Base-by-base conservation (phyloP, 768 basidiomycete genomes). In the Hypsizygus marmoreus region DNA sequence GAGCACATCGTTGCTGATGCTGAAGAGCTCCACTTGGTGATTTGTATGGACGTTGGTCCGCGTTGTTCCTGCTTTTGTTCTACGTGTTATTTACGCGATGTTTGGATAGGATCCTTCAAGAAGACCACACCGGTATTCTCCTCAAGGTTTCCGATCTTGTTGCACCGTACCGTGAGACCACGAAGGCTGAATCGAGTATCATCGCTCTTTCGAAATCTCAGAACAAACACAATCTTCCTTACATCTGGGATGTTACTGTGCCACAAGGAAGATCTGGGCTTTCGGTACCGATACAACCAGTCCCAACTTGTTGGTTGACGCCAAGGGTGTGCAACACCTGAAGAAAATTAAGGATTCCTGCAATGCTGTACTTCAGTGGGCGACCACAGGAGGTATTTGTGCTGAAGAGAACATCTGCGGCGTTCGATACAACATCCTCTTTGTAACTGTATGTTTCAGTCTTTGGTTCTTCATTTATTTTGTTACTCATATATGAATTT, bases 281-380 rank as follows among this genome's bases (percentile, higher is more conserved):
- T 99, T 99, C 80, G 97, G 95, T 59, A 97, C 97, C 53, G 97
- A 99, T 56, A 97, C 92, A 40, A 93, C 91, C 56, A 97, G 97
- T 34, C 85, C 97, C 46, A 99, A 99, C 75, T 70, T 99, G 71
- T 73, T 99, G 69, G 92, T 97, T 61, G 97, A 99, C 73, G 91
- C 88, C 58, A 99, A 98, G 82, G 97, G 93, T 76, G 93, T 97
- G 48, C 97, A 99, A 65, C 98, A 97, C 76, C 76, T 99, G 53
- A 95, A 93, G 67, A 97, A 99, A 82, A 99, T 99, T 79, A 98
- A 99, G 80, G 97, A 99, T 70, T 98, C 97, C 56, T 97, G 94
- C 68, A 82, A 98, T 67, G 95, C 97, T 58, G 95, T 93, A 36
- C 91, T 98, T 86, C 97, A 98, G 73, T 98, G 95, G 97, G 97